These are phyloP conservation scores for Helianthus annuus DNA, from an alignment of 129 eudicot species.

Conservation along the genomic window DNA sequence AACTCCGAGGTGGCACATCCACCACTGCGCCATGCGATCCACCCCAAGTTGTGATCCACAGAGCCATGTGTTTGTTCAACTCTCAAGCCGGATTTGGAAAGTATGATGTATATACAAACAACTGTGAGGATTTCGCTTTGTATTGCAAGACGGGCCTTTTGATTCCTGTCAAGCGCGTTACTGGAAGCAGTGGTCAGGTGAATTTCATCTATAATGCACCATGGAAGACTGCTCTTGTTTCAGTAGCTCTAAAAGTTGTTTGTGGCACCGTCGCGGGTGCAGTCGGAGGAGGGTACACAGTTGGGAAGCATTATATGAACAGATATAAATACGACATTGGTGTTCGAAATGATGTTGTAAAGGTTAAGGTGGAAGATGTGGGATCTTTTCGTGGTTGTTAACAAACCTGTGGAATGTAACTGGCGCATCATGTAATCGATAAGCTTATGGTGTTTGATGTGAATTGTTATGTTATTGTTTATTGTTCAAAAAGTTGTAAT, in stretches of 20 bases:
- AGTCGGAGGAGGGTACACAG: no score
- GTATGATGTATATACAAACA: slow-evolving; percentile 43
- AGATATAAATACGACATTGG: slow-evolving; percentile 6
- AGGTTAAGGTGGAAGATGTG: slow-evolving; percentile 9
- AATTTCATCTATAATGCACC: neutral
- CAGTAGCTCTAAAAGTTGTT: no score
- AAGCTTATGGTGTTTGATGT: no score
- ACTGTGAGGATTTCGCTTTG: slow-evolving; percentile 63
- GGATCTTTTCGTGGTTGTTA: neutral
- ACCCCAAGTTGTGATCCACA: slow-evolving; percentile 38
- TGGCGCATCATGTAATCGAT: no score
- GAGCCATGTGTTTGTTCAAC: slow-evolving; percentile 44
- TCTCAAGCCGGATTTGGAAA: slow-evolving; percentile 43
- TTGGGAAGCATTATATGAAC: no score
- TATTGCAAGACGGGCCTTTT: slow-evolving; percentile 60
- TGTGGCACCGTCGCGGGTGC: no score
- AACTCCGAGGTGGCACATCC: slow-evolving; percentile 54
- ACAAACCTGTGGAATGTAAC: no score
- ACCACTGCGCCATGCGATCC: slow-evolving; percentile 51
- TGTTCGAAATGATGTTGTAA: neutral
- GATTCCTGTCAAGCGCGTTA: slow-evolving; percentile 17
- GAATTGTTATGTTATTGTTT: no score
- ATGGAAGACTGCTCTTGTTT: no score
- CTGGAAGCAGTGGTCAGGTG: slow-evolving; percentile 58
- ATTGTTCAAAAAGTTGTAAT: no score